A percentile compares a stretch with the other conserved stretches of the same genome.
These are phyloP conservation scores for Tulasnella sp. DNA, from an alignment of 768 basidiomycete species.

Conservation along the genomic window DNA sequence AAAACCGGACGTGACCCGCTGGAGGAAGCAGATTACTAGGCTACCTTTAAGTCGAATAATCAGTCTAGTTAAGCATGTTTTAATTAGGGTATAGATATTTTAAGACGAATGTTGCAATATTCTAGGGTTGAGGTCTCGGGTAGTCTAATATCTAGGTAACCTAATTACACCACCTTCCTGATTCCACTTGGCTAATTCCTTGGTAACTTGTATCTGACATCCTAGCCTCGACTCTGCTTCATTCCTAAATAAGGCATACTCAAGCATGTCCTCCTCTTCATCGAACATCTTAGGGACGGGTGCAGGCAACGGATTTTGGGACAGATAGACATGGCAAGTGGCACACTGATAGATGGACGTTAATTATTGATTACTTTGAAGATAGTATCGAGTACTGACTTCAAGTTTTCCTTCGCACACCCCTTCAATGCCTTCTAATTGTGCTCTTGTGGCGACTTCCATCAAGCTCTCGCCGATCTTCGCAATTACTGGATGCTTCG, in stretches of 20 bases:
- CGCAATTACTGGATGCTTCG: not conserved
- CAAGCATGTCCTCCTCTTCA: conserved; percentile 19
- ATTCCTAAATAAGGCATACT: conserved; percentile 14
- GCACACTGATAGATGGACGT: conserved; percentile 10
- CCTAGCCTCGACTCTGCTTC: conserved; percentile 15
- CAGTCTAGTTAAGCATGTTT: too few relatives aligned
- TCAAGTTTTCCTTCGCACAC: conserved; percentile 17
- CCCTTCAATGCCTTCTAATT: conserved; percentile 16
- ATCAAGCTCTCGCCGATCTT: conserved; percentile 12
- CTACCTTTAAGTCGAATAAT: too few relatives aligned
- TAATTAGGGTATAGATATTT: too few relatives aligned
- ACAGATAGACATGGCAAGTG: conserved; percentile 19
- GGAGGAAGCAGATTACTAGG: too few relatives aligned
- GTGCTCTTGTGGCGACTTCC: conserved; percentile 13
- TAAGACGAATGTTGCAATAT: too few relatives aligned
- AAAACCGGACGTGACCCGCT: too few relatives aligned
- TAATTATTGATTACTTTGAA: not conserved
- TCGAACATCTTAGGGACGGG: conserved; percentile 9
- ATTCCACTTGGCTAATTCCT: conserved; percentile 16
- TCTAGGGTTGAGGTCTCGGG: too few relatives aligned
- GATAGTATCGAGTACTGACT: not conserved
- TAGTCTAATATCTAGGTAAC: conserved; percentile 17
- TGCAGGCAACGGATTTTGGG: not conserved
- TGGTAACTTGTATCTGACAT: conserved; percentile 18
- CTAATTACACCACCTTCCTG: conserved; percentile 14